Conservation (phyloP, 768 basidiomycete genomes). For the Mycena rebaudengoi region DNA sequence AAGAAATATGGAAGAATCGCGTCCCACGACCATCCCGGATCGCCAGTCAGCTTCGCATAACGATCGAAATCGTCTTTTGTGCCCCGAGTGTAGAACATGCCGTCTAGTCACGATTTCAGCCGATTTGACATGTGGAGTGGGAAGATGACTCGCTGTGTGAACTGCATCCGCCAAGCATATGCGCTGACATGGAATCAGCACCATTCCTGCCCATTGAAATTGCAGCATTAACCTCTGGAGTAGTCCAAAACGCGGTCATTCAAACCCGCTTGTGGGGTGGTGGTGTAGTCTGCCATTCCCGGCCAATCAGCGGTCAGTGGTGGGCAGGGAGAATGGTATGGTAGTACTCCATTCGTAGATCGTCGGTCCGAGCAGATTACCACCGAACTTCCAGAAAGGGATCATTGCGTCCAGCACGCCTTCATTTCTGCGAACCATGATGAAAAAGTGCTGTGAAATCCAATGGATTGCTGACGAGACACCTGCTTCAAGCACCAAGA, state of each 20-base stretch:
- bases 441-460: neutral
- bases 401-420: slow-evolving; percentile 3
- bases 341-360: neutral
- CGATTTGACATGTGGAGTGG: neutral
- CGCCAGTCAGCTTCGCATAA: slow-evolving; percentile 39
- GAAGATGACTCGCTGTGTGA: slow-evolving; percentile 33
- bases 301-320: neutral
- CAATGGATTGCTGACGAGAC: slow-evolving; percentile 1
- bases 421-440: slow-evolving; percentile 1
- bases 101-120: slow-evolving; percentile 25
- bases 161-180: slow-evolving; percentile 40
- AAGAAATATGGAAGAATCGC: slow-evolving; percentile 37
- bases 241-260: neutral
- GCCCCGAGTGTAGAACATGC: slow-evolving; percentile 43
- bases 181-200: neutral
- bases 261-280: slow-evolving; percentile 4
- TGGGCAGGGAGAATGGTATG: neutral
- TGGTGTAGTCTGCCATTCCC: slow-evolving; percentile 8
- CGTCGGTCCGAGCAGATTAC: neutral
- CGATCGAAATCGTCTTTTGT: slow-evolving; percentile 41
- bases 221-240: slow-evolving; percentile 1
- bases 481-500: slow-evolving; percentile 11
- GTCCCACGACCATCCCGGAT: slow-evolving; percentile 47
- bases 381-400: slow-evolving; percentile 6
- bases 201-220: neutral